These are phyloP conservation scores for Cryphonectria parasitica DNA, from an alignment of 2,329 filamentous ascomycete species.

Conservation along the genomic window DNA sequence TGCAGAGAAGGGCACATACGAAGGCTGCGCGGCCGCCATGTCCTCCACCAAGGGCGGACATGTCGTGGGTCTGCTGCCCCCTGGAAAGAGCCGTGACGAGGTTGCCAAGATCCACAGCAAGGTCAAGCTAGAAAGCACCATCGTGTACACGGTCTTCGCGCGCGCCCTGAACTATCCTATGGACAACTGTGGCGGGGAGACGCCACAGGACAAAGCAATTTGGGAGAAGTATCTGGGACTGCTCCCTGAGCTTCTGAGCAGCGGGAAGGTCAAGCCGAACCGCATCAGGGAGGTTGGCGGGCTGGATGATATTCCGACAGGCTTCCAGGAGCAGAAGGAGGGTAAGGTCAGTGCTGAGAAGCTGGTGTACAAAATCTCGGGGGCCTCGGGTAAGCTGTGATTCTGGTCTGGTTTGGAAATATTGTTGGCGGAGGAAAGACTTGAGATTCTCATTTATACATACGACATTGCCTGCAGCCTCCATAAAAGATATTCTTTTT, in stretches of 20 bases:
- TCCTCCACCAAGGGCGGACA: conserved; percentile 38
- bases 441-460: not conserved
- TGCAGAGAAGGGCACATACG: conserved; percentile 34
- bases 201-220: conserved; percentile 37
- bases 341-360: conserved; percentile 40
- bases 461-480: not conserved
- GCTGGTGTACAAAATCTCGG: conserved; percentile 38
- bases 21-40: conserved; percentile 33
- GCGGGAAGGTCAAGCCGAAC: conserved; percentile 39
- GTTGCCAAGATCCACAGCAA: conserved; percentile 32
- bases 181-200: conserved; percentile 36
- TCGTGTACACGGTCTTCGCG: conserved; percentile 40
- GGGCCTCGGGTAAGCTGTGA: not conserved
- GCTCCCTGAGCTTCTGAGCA: conserved; percentile 36
- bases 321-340: conserved; percentile 36
- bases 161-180: conserved; percentile 34
- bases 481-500: not conserved
- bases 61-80: conserved; percentile 20
- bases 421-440: too few relatives aligned
- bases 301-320: conserved; percentile 35
- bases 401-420: too few relatives aligned
- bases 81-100: conserved; percentile 28
- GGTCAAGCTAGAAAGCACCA: conserved; percentile 38
- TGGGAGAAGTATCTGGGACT: conserved; percentile 40
- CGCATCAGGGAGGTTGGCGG: conserved; percentile 36